Percentiles rank a stretch among this genome's conserved stretches.
These are phyloP conservation scores for Straminergon stramineum DNA, from an alignment of 225 moss, liverwort and hornwort species.

Conservation along the genomic window DNA sequence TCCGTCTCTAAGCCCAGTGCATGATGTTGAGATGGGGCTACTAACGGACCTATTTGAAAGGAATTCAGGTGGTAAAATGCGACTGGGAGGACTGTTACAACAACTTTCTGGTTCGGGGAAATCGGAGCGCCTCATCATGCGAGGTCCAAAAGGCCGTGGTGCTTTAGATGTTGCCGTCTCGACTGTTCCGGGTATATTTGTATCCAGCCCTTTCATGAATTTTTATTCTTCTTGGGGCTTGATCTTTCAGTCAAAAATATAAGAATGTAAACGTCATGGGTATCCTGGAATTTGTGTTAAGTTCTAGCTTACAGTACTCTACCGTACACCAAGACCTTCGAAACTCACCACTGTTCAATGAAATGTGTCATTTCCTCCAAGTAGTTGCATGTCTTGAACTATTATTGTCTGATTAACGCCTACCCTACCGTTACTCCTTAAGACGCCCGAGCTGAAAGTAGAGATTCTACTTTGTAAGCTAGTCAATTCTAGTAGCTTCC, in stretches of 20 bases:
- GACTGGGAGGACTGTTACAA: constrained; percentile 69
- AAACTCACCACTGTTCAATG: neutral
- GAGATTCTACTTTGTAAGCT: neutral
- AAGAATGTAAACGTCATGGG: neutral
- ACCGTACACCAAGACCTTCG: neutral
- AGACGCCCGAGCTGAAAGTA: neutral
- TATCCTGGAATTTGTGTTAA: neutral
- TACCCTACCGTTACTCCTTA: neutral
- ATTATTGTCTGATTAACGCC: neutral
- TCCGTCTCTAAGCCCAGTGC: neutral
- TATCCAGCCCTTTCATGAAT: neutral
- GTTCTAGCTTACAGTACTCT: neutral
- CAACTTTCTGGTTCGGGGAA: constrained; percentile 47
- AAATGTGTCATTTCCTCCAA: neutral
- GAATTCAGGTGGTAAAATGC: constrained; percentile 62
- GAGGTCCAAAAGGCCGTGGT: constrained; percentile 95
- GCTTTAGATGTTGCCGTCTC: constrained; percentile 95
- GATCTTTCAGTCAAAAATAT: neutral
- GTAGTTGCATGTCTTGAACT: neutral
- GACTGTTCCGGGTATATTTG: constrained; percentile 39
- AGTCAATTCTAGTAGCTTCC: neutral
- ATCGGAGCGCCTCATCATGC: constrained; percentile 92
- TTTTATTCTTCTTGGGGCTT: neutral
- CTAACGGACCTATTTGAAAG: constrained; percentile 4
- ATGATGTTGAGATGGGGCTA: neutral